Evolutionary conservation across 2,329 filamentous ascomycete genomes (phyloP), one percentile per base, ranked within the genome.

Genomic region (Zymoseptoria tritici): DNA sequence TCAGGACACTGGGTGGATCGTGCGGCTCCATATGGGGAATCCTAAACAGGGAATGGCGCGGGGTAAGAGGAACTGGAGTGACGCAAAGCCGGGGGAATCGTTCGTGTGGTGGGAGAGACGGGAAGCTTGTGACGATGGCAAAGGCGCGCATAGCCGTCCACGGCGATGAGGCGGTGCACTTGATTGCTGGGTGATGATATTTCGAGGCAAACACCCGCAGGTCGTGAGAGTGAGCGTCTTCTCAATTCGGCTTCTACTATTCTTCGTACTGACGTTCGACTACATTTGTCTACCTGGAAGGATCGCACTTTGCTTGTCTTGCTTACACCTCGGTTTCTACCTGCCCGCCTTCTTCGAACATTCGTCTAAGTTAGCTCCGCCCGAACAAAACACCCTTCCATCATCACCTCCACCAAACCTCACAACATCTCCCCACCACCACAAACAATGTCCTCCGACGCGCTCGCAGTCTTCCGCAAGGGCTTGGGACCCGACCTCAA

Each of bases 401-500:
- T n/a, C 36, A 46, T 46, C 36, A 16, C 36, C 7, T 1, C 36
- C 13, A 46, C 5, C 36, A 46, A 13, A 13, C 13, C 36, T 46
- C 36, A 52, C 16, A 52, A 52, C 50, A 52, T 2, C 50, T 52
- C 7, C 26, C 54, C 60, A 50, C 29, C 53, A 56, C 57, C 58
- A 60, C 21, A 26, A 59, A 60, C 21, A 26, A 76, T 76, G 74
- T 76, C 74, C 62, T 69, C 75, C 53, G 78, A 82, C 60, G 77
- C 78, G 2, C 69, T 82, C 54, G 78, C 80, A 16, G 66, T 77
- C 46, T 72, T 81, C 66, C 78, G 81, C 56, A 78, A 74, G 61
- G 74, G 71, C 54, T 70, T 78, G 52, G 74, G 74, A 49, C 75
- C 80, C 16, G 83, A 85, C 60, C 78, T 86, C 16, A 72, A 72